Evolutionary conservation across 2,329 filamentous ascomycete species (phyloP).

Genomic region (Nemania diffusa): DNA sequence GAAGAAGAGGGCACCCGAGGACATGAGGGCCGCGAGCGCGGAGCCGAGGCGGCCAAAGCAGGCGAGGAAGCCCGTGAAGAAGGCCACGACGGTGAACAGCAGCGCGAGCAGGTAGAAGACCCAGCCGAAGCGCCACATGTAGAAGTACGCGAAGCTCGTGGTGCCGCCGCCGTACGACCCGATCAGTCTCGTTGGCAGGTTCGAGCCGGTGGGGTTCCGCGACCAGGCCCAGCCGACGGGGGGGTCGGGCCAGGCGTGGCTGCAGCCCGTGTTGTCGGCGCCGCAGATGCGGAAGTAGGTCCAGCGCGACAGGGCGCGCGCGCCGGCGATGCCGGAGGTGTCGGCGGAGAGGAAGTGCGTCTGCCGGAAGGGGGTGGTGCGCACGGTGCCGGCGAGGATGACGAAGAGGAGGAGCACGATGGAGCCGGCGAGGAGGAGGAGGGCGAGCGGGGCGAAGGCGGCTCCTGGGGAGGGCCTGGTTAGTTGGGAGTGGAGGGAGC

Average conservation of each 20-base stretch:
- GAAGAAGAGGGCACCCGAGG: conserved; percentile 73
- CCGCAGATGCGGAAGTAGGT: conserved; percentile 90
- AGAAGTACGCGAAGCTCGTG: conserved; percentile 74
- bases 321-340: conserved; percentile 76
- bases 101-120: conserved; percentile 88
- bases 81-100: conserved; percentile 76
- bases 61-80: conserved; percentile 75
- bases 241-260: conserved; percentile 68
- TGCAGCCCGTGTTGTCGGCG: conserved; percentile 71
- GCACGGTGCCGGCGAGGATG: conserved; percentile 65
- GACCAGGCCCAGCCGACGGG: conserved; percentile 79
- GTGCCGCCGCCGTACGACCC: conserved; percentile 66
- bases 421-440: conserved; percentile 61
- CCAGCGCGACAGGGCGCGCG: conserved; percentile 79
- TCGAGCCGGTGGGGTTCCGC: conserved; percentile 54
- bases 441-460: conserved; percentile 43
- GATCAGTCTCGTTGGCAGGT: conserved; percentile 55
- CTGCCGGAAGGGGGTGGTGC: conserved; percentile 68
- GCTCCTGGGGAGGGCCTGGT: conserved; percentile 3
- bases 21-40: conserved; percentile 69
- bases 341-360: conserved; percentile 89
- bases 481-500: not conserved
- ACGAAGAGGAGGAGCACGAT: conserved; percentile 68
- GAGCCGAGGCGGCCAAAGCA: conserved; percentile 77
- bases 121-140: conserved; percentile 92